Conservation (phyloP, 2,329 filamentous ascomycete genomes). For the Blastomyces emzantsi region DNA sequence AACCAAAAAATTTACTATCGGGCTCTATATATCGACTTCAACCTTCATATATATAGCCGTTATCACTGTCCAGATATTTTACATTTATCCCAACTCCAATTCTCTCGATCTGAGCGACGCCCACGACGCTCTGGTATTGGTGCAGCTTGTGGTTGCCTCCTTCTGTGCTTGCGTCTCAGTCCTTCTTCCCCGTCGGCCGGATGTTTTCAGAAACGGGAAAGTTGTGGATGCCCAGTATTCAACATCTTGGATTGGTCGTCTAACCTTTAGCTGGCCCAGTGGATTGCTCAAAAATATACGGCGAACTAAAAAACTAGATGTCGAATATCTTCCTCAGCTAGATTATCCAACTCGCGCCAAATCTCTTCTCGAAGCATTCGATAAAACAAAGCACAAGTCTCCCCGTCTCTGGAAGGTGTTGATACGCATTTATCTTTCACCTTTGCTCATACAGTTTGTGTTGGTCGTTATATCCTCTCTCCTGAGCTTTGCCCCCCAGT, state of each 20-base stretch:
- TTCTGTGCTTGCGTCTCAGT: constrained; percentile 43
- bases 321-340: constrained; percentile 54
- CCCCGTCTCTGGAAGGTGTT: constrained; percentile 53
- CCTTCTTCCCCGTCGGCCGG: constrained; percentile 56
- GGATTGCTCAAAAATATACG: constrained; percentile 47
- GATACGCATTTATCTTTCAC: constrained; percentile 47
- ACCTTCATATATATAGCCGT: constrained; percentile 22
- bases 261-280: constrained; percentile 58
- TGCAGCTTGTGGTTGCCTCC: constrained; percentile 27
- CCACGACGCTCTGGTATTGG: constrained; percentile 8
- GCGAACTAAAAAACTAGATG: constrained; percentile 51
- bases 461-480: constrained; percentile 48
- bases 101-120: constrained; percentile 1
- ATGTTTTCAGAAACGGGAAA: constrained; percentile 52
- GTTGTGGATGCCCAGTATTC: constrained; percentile 57
- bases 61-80: constrained; percentile 19
- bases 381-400: constrained; percentile 23
- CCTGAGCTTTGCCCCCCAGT: constrained; percentile 61
- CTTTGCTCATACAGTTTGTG: constrained; percentile 51
- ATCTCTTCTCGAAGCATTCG: constrained; percentile 44
- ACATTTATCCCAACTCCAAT: constrained; percentile 5
- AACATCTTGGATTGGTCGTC: constrained; percentile 50
- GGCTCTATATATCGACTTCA: constrained; percentile 25
- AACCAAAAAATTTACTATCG: constrained; percentile 26
- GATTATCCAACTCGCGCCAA: constrained; percentile 47